Conservation (phyloP, 768 basidiomycete species). For the Naganishia kalamii region DNA sequence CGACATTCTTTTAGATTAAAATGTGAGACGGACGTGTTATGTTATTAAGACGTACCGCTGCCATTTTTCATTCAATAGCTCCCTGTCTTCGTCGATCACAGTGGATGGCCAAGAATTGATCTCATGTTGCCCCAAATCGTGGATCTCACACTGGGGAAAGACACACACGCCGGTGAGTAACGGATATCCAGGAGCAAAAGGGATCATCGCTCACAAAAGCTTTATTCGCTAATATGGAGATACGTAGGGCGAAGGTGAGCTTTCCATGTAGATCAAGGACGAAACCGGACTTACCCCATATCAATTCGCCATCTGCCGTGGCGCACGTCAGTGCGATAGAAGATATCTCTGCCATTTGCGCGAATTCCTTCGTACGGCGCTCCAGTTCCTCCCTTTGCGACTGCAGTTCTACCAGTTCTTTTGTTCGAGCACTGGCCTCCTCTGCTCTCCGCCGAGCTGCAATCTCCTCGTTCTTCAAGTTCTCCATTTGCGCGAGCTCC, state of each 20-base stretch:
- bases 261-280: not conserved
- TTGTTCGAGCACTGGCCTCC: not conserved
- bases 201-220: slow-evolving; percentile 18
- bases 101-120: not conserved
- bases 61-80: not conserved
- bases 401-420: slow-evolving; percentile 12
- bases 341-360: slow-evolving; percentile 20
- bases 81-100: not conserved
- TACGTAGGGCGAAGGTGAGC: too few species aligned
- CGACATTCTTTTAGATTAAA: not conserved
- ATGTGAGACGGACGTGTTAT: not conserved
- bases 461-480: slow-evolving; percentile 3
- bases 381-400: slow-evolving; percentile 5
- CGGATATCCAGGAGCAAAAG: too few species aligned
- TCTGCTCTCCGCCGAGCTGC: slow-evolving; percentile 9
- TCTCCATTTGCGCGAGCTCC: slow-evolving; percentile 15
- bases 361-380: slow-evolving; percentile 14
- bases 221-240: slow-evolving; percentile 8
- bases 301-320: not conserved
- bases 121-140: not conserved
- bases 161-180: too few species aligned
- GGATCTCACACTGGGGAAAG: not conserved
- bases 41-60: not conserved
- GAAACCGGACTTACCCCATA: slow-evolving; percentile 10
- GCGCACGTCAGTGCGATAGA: slow-evolving; percentile 15